Base-by-base conservation (phyloP, 1,284 basidiomycete genomes). In the Veloporphyrellus conicus region DNA sequence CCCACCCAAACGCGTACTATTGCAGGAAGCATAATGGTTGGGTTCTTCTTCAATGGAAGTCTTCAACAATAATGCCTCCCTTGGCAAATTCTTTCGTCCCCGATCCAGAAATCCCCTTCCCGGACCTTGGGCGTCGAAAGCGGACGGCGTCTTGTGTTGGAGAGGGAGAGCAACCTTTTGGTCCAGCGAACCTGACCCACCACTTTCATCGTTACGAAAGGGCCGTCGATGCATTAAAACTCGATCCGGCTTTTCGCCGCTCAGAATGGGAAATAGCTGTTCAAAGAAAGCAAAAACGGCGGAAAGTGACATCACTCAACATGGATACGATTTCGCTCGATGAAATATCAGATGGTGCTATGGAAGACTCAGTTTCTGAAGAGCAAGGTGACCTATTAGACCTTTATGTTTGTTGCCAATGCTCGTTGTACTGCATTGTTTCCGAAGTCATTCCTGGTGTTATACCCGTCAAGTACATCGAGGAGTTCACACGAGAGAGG, bases 361-460 rank as follows among this genome's bases (percentile, higher is more conserved):
- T 60, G 49, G 62, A 66, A 23, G 65, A 68, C 16, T 33, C 47
- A n/a, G 60, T 60, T 40, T n/a, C 49, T 15, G 63, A 62, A 23
- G 68, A 70, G 33, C 77, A 81, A 53, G 83, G 79, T n/a, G 75
- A 74, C 49, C 61, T 85, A 20, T 66, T 90, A 32, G 86, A 90
- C 63, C 71, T 90, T 25, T 90, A 86, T 58, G 70, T 89, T 37
- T 90, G 87, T 62, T 90, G 88, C 59, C 87, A 90, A 59, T 90
- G 88, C 64, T 81, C 79, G 19, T 68, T 83, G 50, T 86, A 84
- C 60, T 79, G 82, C 52, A 70, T 87, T 37, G 82, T 78, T 3
- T 87, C 84, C 15, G 74, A 75, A 23, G 68, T 83, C 41, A 81
- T 90, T 37, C 79, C 86, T 29, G 85, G 85, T 8, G 79, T 90